These are phyloP conservation scores for Phanerochaete carnosa DNA, from an alignment of 768 basidiomycete species.

Conservation along the genomic window DNA sequence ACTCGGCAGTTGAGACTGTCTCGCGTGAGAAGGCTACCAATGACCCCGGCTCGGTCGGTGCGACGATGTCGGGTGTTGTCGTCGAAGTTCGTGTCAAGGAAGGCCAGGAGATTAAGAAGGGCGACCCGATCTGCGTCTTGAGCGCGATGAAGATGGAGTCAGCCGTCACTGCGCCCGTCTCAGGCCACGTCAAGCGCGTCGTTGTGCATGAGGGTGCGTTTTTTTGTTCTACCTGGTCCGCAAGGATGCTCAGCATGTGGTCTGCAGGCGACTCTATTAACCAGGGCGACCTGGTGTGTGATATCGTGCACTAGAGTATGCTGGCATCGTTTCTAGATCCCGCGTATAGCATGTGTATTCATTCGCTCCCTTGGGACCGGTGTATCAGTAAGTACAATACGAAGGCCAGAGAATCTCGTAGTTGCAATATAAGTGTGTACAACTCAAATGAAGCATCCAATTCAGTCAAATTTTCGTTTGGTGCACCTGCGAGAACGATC, in stretches of 20 bases:
- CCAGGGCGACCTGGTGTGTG: conserved; percentile 88
- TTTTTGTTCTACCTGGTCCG: background rate
- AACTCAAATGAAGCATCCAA: background rate
- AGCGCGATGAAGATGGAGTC: conserved; percentile 99
- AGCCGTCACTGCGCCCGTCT: conserved; percentile 92
- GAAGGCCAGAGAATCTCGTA: background rate
- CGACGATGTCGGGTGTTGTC: conserved; percentile 97
- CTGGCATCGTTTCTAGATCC: background rate
- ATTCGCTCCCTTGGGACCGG: background rate
- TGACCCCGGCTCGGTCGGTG: conserved; percentile 96
- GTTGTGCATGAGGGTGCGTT: conserved; percentile 78
- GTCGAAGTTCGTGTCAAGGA: conserved; percentile 98
- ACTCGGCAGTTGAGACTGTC: conserved; percentile 93
- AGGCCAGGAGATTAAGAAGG: conserved; percentile 96
- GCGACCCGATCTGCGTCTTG: conserved; percentile 92
- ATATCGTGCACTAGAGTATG: conserved; percentile 65
- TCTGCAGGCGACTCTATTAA: conserved; percentile 84
- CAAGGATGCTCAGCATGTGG: conserved; percentile 3
- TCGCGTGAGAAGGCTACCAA: conserved; percentile 91
- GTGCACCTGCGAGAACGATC: too few relatives aligned
- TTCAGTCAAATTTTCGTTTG: too few relatives aligned
- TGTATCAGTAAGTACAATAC: conserved; percentile 6
- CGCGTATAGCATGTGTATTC: background rate
- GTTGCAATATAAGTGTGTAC: conserved; percentile 8
- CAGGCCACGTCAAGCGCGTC: conserved; percentile 93